Evolutionary conservation across 1,284 basidiomycete species (phyloP).

Genomic region (Cystobasidium sp.): DNA sequence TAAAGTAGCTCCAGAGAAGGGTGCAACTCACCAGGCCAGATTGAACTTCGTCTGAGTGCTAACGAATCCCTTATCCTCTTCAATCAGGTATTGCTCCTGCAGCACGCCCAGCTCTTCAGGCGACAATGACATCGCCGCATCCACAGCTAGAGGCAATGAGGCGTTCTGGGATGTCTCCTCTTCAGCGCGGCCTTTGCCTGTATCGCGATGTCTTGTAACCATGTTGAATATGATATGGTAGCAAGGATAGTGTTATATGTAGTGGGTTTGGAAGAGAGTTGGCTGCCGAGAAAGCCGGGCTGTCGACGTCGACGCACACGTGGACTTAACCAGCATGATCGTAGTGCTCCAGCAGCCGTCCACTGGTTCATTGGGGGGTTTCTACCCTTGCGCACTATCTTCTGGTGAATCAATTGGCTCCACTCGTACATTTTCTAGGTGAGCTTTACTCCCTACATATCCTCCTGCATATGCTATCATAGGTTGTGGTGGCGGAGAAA

Average conservation of each 20-base stretch:
- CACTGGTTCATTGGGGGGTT: too few relatives aligned
- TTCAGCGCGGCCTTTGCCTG: slow-evolving; percentile 23
- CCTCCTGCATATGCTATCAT: too few relatives aligned
- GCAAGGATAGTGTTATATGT: neutral
- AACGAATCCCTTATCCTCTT: slow-evolving; percentile 66
- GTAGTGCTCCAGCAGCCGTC: too few relatives aligned
- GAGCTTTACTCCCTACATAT: too few relatives aligned
- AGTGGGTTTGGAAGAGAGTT: too few relatives aligned
- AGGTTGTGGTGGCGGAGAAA: too few relatives aligned
- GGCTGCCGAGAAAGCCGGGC: too few relatives aligned
- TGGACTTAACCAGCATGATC: too few relatives aligned
- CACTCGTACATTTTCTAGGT: too few relatives aligned
- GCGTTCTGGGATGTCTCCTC: neutral
- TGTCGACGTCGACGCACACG: too few relatives aligned
- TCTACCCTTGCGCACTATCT: too few relatives aligned
- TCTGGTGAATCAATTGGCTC: too few relatives aligned
- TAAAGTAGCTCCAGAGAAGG: neutral
- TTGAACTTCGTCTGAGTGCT: slow-evolving; percentile 98
- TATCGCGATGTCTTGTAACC: slow-evolving; percentile 25
- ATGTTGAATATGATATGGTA: neutral
- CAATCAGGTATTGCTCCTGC: slow-evolving; percentile 45
- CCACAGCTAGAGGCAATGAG: slow-evolving; percentile 34
- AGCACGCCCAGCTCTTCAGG: slow-evolving; percentile 46
- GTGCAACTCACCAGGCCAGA: slow-evolving; percentile 66
- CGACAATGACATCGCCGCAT: slow-evolving; percentile 41